Evolutionary conservation across 2,329 filamentous ascomycete species (phyloP), one percentile per base, ranked within the genome.

Genomic region (Fusarium agapanthi): DNA sequence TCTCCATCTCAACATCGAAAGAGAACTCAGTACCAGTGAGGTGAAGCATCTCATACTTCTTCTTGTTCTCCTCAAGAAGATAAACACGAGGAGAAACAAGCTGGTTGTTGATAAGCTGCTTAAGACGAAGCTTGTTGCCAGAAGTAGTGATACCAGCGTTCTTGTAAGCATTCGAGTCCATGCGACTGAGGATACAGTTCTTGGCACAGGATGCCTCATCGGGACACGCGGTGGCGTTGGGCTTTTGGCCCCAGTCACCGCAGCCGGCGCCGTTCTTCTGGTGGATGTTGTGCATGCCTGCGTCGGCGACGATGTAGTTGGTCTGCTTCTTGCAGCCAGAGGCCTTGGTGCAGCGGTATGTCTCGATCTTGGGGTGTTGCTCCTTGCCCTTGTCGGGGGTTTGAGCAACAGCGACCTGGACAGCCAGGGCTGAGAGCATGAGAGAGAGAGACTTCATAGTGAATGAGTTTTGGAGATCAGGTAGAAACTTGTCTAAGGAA

Each of bases 1-100:
- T 86, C 32, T 89, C 90, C 47, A 90, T 86, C 75, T 92, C 90
- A 9, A 92, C 89, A 51, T 91, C 90, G 62, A 92, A 91, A 20
- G 87, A 87, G 77, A 92, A 87, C 79, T 92, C 90, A 71, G 87
- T 81, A 76, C 88, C 88, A 32, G 87, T 85, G 55, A 92, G 83
- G 68, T 90, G 83, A 78, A 92, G 85, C 77, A 88, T 84, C 80
- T 91, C 82, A 77, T 92, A 92, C 51, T 85, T 85, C 66, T 84
- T 82, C 67, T 89, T 86, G 65, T 85, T 83, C 73, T 74, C 80
- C 65, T 85, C 84, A 75, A 92, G 84, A 22, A 92, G 83, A 78
- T 91, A 92, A 32, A 91, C 81, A 51, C 90, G 85, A 12, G 88
- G 82, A 48, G 75, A 76, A 24, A 79, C 71, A 28, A 75, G 50